phyloP scores from a whole-genome alignment of 2,329 filamentous ascomycete genomes.

The Penicillium sp. region DNA sequence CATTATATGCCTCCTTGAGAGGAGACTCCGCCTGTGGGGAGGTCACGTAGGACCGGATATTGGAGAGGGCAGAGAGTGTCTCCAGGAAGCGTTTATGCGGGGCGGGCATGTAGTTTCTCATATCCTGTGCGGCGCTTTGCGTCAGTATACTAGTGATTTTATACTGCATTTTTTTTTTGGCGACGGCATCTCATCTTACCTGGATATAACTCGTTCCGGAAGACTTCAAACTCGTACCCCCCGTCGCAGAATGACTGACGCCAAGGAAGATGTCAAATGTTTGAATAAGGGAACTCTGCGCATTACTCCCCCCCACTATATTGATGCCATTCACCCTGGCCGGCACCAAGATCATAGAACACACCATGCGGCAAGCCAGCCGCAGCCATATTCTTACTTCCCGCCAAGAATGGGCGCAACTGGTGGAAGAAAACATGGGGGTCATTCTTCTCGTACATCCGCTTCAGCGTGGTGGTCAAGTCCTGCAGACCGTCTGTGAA shows the following conservation, averaged over 20 bases:
- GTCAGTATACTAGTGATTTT: constrained; percentile 2
- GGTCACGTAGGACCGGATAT: constrained; percentile 52
- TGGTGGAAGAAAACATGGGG: constrained; percentile 57
- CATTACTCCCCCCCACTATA: constrained; percentile 60
- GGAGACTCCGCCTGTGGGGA: constrained; percentile 36
- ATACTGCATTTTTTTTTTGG: constrained; percentile 17
- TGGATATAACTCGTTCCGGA: constrained; percentile 35
- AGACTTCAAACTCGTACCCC: constrained; percentile 30
- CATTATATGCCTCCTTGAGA: constrained; percentile 51
- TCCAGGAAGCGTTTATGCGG: constrained; percentile 56
- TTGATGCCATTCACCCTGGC: constrained; percentile 54
- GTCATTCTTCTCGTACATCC: constrained; percentile 56
- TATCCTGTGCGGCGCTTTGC: constrained; percentile 44
- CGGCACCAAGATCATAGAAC: constrained; percentile 56
- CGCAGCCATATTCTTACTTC: constrained; percentile 58
- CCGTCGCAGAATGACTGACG: constrained; percentile 52
- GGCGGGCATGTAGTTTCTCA: constrained; percentile 60
- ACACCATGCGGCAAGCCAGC: constrained; percentile 56
- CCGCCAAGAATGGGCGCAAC: constrained; percentile 57
- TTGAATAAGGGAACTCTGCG: constrained; percentile 59
- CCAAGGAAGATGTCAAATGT: constrained; percentile 58
- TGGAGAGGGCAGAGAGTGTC: constrained; percentile 49
- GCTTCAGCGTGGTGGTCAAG: constrained; percentile 47
- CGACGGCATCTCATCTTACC: constrained; percentile 18
- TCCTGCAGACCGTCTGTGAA: constrained; percentile 50